Base-by-base conservation (phyloP, 2,329 filamentous ascomycete species). In the Aspergillus cejpii region DNA sequence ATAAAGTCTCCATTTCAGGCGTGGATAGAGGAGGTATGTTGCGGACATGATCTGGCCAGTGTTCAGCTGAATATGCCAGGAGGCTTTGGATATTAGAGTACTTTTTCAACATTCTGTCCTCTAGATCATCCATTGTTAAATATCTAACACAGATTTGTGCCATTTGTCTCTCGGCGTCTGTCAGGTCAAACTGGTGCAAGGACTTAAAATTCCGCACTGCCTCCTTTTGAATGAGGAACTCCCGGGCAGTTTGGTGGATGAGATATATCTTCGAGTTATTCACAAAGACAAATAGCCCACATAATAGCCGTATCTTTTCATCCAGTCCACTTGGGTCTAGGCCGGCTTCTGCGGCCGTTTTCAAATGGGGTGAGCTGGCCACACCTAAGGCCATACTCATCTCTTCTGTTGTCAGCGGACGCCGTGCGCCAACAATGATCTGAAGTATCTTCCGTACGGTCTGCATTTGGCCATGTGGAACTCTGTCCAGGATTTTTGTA, bases 351-450 rank as follows among this genome's bases (percentile, higher is more conserved):
- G 2, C 12, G 23, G 37, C 12, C 15, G 43, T 31, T 10, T 19
- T 19, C 4, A 27, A 12, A 33, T 47, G 7, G 15, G 39, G 15
- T 29, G 4, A 40, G 33, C 12, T 38, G 6, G 43, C 45, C 5
- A 51, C 39, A 5, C 44, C 50, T 1, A 54, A 42, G 1, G 52
- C 50, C 33, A 54, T 41, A 10, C 37, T 37, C 44, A 52, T 51
- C 14, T 54, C 49, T 7, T 5, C 3, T 20, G 33, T 39, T 34
- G 50, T 49, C n/a, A 53, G 34, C 20, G 50, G 52, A 23, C 48
- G 48, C 5, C 39, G 44, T 41, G 50, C 52, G 3, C 36, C 40
- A 12, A 54, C 44, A 14, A 54, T 46, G 19, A 54, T 52, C 17
- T 43, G 15, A 10, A 54, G 36, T 3, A 51, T 44, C 28, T 45